Evolutionary conservation across 2,329 filamentous ascomycete species (phyloP).

Genomic region (Aspergillus aculeatinus): DNA sequence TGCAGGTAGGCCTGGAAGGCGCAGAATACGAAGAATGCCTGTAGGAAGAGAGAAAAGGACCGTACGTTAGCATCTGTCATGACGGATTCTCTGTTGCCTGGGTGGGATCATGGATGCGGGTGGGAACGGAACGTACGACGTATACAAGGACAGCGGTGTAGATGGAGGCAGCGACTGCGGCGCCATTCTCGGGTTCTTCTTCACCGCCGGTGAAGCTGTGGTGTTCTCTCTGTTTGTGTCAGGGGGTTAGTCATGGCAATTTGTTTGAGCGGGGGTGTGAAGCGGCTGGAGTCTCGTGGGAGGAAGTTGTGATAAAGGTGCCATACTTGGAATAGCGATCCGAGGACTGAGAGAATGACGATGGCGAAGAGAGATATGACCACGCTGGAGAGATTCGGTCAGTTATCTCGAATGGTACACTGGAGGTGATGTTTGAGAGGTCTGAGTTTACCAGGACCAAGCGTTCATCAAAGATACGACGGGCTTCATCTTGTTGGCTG

Average conservation of each 20-base stretch:
- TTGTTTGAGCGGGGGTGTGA: neutral
- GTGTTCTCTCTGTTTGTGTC: constrained; percentile 58
- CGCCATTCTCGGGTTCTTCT: constrained; percentile 68
- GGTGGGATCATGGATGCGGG: neutral
- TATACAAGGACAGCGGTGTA: constrained; percentile 90
- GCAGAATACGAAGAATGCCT: constrained; percentile 92
- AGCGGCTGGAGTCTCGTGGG: neutral
- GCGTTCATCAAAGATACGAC: constrained; percentile 88
- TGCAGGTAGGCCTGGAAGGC: constrained; percentile 85
- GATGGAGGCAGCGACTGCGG: constrained; percentile 77
- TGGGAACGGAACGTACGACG: constrained; percentile 60
- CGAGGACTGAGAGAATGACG: constrained; percentile 63
- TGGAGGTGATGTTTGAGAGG: neutral
- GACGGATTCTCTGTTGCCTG: neutral
- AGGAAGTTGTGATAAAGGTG: constrained; percentile 3
- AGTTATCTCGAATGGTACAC: constrained; percentile 5
- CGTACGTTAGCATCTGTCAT: neutral
- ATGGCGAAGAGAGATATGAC: constrained; percentile 65
- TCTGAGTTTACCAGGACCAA: constrained; percentile 78
- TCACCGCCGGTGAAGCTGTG: constrained; percentile 78
- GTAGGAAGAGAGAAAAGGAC: neutral
- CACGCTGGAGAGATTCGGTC: constrained; percentile 56
- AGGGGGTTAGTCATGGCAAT: neutral
- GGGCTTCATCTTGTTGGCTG: constrained; percentile 77
- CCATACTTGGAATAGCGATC: constrained; percentile 70